Base-by-base conservation (phyloP, 2,329 filamentous ascomycete species). In the Xylaria sp. region DNA sequence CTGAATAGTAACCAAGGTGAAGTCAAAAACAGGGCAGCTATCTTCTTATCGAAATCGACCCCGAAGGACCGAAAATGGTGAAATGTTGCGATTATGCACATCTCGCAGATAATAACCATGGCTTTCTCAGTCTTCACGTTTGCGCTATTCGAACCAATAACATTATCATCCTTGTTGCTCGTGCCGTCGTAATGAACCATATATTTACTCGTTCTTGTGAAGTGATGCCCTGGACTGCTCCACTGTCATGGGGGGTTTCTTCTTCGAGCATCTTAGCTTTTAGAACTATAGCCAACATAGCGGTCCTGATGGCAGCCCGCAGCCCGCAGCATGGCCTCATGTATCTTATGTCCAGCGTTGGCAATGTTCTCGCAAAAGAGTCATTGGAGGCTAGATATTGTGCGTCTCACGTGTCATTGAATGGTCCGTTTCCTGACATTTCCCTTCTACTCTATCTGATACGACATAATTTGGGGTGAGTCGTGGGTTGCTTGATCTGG, bases 71-170 rank as follows among this genome's bases (percentile, higher is more conserved):
- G n/a, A 37, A 27, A 21, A 13, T 2, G 32, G 47, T 9, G 18
- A 18, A 4, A 32, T 60, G 32, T 5, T 21, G 60, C 32, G 25
- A 50, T 44, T 21, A 60, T 53, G 40, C 48, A 60, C 29, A 25
- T 25, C 27, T 29, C 21, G 54, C 23, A 8, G 21, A 47, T 54
- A 21, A 10, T 63, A 40, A 23, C 60, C 9, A 35, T 63, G 12
- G 16, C 0, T 47, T 35, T 53, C 21, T 10, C 32, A 12, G 21
- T 18, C 18, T 6, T 21, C 35, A 61, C 42, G 8, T 23, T 23
- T 13, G 47, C 29, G 23, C 10, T 29, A 27, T 16, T 29, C 18
- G 32, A 13, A 12, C 13, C 35, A 58, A 42, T 58, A 10, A 21
- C 47, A 23, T 35, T 32, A 40, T 3, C 32, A 21, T 35, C 32